Evolutionary conservation across 2,329 filamentous ascomycete genomes (phyloP), one percentile per base, ranked within the genome.

Genomic region (Tolypocladium amazonense): DNA sequence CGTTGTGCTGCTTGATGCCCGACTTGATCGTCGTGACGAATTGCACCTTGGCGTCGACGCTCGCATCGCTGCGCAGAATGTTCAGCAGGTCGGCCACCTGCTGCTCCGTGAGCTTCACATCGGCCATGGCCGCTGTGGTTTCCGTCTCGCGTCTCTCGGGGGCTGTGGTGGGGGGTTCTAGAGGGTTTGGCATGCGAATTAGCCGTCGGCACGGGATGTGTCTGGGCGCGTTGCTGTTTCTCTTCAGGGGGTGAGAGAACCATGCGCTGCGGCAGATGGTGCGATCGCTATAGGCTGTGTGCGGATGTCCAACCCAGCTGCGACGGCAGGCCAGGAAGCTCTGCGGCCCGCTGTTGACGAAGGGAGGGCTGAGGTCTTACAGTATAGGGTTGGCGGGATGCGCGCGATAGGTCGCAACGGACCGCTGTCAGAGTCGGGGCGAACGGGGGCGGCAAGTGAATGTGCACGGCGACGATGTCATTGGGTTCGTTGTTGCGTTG

Each of bases 1-100:
- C 90, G 77, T 92, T 92, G 71, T 89, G 88, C 74, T 96, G 92
- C 74, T 96, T 96, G 79, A 96, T 96, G 72, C 86, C 84, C 52
- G 89, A 92, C 76, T 96, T 96, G 74, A 92, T 79, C 68, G 79
- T 81, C 61, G 86, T 89, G 66, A 96, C 84, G 58, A 84, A 82
- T 64, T 84, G 79, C 64, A 91, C 81, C 71, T 92, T 92, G 57
- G 80, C 75, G 68, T 92, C 88, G 66, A 90, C 78, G 56, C 85
- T 81, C 43, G 82, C 80, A 66, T 90, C 88, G 66, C 84, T 82
- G 72, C 77, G 77, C 59, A 85, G 73, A 62, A 84, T 74, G 54
- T 75, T 73, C 63, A 78, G 68, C 64, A 85, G 75, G 74, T 81
- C 78, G 58, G 76, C 73, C 71, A 84, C 81, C 76, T 84, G 81